phyloP scores from a whole-genome alignment of 2,329 filamentous ascomycete species.

The Xylaria sp. region DNA sequence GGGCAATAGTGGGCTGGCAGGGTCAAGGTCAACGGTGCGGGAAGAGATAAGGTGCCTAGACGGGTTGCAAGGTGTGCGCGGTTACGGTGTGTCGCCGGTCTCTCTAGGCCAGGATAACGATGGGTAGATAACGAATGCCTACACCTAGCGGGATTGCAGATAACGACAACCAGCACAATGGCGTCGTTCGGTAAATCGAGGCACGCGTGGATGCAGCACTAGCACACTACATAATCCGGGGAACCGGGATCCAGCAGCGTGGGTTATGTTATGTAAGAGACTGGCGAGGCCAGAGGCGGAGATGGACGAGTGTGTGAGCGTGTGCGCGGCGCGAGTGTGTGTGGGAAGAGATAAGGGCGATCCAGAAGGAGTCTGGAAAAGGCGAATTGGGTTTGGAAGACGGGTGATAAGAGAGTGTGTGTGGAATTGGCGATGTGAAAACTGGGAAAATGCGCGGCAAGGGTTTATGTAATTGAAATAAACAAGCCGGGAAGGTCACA shows the following conservation, averaged over 20 bases:
- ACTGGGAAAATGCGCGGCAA: slow-evolving; percentile 35
- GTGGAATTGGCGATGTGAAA: slow-evolving; percentile 23
- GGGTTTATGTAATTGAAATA: slow-evolving; percentile 47
- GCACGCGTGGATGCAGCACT: slow-evolving; percentile 34
- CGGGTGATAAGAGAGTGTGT: slow-evolving; percentile 22
- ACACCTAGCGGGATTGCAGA: not conserved
- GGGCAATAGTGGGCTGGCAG: slow-evolving; percentile 11
- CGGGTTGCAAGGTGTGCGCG: not conserved
- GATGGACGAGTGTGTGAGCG: slow-evolving; percentile 14
- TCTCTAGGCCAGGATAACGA: too few relatives aligned
- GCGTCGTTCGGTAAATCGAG: slow-evolving; percentile 21
- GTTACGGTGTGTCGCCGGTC: not conserved
- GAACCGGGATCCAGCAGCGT: slow-evolving; percentile 37
- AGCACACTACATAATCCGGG: slow-evolving; percentile 40
- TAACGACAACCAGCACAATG: slow-evolving; percentile 7
- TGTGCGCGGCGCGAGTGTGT: not conserved
- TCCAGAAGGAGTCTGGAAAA: slow-evolving; percentile 33
- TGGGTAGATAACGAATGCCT: not conserved
- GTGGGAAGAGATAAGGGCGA: slow-evolving; percentile 33
- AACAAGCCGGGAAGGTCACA: not conserved
- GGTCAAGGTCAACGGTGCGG: slow-evolving; percentile 2
- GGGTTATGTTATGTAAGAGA: slow-evolving; percentile 32
- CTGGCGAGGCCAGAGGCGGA: slow-evolving; percentile 3
- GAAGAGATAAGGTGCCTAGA: not conserved
- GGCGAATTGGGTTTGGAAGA: slow-evolving; percentile 28